Conservation (phyloP, 192 early-diverging fungal genomes). For the Coemansia sp. region DNA sequence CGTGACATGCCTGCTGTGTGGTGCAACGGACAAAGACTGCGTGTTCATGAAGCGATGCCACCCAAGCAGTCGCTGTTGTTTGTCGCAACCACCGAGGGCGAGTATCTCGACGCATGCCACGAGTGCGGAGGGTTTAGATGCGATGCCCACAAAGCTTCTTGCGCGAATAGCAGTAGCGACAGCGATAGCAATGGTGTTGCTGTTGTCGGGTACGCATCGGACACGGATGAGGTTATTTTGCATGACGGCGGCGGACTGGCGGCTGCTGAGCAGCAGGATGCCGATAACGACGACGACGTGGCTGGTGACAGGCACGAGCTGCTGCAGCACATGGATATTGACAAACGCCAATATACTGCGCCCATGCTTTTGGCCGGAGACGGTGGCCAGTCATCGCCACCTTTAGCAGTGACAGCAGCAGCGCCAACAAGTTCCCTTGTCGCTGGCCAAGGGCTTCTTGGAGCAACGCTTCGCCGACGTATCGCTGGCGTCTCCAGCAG, state of each 20-base stretch:
- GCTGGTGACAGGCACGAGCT: not conserved
- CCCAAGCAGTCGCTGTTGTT: constrained; percentile 25
- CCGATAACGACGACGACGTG: not conserved
- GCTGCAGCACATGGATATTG: not conserved
- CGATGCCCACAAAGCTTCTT: not conserved
- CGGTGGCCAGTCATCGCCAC: not conserved
- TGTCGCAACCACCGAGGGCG: constrained; percentile 21
- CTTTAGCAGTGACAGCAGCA: constrained; percentile 4
- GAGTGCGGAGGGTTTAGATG: constrained; percentile 25
- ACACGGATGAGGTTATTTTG: constrained; percentile 5
- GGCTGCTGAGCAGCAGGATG: not conserved
- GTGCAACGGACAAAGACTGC: constrained; percentile 44
- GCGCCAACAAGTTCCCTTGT: not conserved
- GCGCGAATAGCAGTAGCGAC: not conserved
- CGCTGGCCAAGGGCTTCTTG: constrained; percentile 3
- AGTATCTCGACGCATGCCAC: constrained; percentile 11
- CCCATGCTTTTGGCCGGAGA: not conserved
- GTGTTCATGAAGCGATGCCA: constrained; percentile 19
- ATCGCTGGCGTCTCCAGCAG: not conserved
- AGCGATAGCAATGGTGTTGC: not conserved
- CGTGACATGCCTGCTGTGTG: not conserved
- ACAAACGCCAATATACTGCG: not conserved
- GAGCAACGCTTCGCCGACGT: not conserved
- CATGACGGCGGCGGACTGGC: not conserved
- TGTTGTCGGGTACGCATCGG: constrained; percentile 17